Base-by-base conservation (phyloP, 306 rosid genomes). In the Trichosanthes cucumerina region DNA sequence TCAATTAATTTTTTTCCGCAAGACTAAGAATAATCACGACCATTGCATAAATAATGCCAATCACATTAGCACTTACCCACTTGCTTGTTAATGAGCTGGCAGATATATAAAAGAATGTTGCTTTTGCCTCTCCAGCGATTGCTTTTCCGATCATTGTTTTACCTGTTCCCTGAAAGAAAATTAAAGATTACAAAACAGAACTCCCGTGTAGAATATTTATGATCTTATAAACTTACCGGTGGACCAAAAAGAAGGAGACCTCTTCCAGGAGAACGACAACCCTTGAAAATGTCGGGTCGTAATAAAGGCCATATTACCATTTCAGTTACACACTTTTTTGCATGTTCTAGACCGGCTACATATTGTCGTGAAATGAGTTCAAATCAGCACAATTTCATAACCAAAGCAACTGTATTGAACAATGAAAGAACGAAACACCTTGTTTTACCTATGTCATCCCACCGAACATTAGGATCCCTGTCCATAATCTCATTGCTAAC, bases 121-220 rank as follows among this genome's bases (percentile, higher is more conserved):
- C 99, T 82, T 92, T 90, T 49, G 99, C 99, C 88, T 95, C 97
- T 85, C 99, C 99, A 75, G 97, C 97, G 82, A 91, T 95, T 83
- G 99, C 97, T 87, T 95, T 95, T 79, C 99, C 99, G 31, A 95
- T 92, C 97, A 95, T 95, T 79, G 99, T 95, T 88, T 95, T 95
- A 23, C 99, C 99, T 23, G 97, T 92, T 83, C 99, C 99, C 97
- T 95, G 81, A 69, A 44, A 88, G 82, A 76, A 80, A 74, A 72
- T 47, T 41, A 84, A 60, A 84, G 54, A 76, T 84, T 64, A 38
- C 63, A 83, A 46, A 56, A 72, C 75, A 79, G 70, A 75, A 82
- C 65, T 23, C 49, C 57, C 53, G 69, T 64, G 36, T 76, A 53
- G 14, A 78, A 24, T 57, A 76, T 71, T 71, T 6, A 77, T 78